Percentiles rank a stretch among this genome's conserved stretches.
These are phyloP conservation scores for Xylariomycetidae sp. DNA, from an alignment of 2,329 filamentous ascomycete genomes.

Conservation along the genomic window DNA sequence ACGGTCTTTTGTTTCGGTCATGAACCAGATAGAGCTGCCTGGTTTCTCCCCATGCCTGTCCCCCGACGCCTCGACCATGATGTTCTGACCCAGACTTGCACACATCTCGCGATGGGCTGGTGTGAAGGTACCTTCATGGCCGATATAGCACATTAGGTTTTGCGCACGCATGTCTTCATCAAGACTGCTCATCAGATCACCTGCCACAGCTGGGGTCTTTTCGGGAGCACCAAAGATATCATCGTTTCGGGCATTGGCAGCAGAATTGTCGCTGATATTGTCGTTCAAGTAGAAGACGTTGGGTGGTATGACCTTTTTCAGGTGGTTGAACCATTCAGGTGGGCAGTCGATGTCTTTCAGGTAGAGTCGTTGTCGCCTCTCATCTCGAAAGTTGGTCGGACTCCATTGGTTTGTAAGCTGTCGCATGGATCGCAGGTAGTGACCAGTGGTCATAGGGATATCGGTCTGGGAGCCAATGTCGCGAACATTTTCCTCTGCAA, in stretches of 20 bases:
- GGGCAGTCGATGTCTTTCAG: conserved; percentile 97
- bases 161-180: conserved; percentile 83
- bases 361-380: conserved; percentile 79
- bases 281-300: conserved; percentile 89
- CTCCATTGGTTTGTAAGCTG: conserved; percentile 79
- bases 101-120: conserved; percentile 97
- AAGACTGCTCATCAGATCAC: conserved; percentile 92
- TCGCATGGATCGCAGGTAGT: conserved; percentile 85
- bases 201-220: conserved; percentile 62
- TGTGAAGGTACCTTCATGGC: conserved; percentile 95
- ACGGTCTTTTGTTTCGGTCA: conserved; percentile 93
- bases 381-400: conserved; percentile 68
- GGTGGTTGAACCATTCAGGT: conserved; percentile 72
- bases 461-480: conserved; percentile 69
- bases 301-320: conserved; percentile 72
- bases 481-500: conserved; percentile 71
- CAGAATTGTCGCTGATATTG: conserved; percentile 42
- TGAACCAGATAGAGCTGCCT: conserved; percentile 95
- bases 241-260: conserved; percentile 27
- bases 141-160: conserved; percentile 97
- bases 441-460: conserved; percentile 78
- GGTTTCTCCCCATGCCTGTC: conserved; percentile 67
- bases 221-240: conserved; percentile 43
- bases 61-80: conserved; percentile 90
- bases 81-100: conserved; percentile 89